Evolutionary conservation across 2,329 filamentous ascomycete genomes (phyloP).

Genomic region (Stachybotrys chlorohalonatus): DNA sequence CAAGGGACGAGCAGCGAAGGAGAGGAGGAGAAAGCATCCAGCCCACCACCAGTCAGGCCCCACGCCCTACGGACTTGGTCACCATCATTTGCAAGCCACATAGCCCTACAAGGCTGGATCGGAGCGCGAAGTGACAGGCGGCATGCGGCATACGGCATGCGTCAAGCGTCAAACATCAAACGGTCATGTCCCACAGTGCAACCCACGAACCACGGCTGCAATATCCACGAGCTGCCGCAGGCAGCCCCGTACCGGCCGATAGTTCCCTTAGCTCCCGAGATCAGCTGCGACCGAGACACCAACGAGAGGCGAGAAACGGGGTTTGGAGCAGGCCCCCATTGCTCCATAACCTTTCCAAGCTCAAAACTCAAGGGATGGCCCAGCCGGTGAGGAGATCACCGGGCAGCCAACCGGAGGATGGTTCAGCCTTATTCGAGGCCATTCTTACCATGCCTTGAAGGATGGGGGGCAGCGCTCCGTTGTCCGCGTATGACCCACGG

Average conservation of each 20-base stretch:
- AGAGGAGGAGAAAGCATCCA: background rate
- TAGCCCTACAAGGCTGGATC: background rate
- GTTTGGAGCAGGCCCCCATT: background rate
- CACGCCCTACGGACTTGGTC: background rate
- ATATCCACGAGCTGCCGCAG: background rate
- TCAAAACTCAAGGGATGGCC: conserved; percentile 7
- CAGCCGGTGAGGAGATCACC: background rate
- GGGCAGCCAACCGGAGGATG: background rate
- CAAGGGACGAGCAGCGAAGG: background rate
- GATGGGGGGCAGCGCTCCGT: background rate
- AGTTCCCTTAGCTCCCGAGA: background rate
- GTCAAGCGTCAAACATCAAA: background rate
- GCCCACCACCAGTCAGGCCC: background rate
- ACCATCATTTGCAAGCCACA: background rate
- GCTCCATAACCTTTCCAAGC: conserved; percentile 15
- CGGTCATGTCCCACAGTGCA: background rate
- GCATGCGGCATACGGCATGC: background rate
- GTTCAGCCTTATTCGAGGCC: background rate
- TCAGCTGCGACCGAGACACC: conserved; percentile 10
- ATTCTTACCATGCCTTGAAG: background rate
- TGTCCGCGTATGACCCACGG: background rate
- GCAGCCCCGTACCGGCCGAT: background rate
- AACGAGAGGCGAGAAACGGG: conserved; percentile 7
- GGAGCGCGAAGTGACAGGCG: background rate
- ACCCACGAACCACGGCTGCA: background rate